Conservation (phyloP, 768 basidiomycete genomes). For the Kwoniella heveanensis region DNA sequence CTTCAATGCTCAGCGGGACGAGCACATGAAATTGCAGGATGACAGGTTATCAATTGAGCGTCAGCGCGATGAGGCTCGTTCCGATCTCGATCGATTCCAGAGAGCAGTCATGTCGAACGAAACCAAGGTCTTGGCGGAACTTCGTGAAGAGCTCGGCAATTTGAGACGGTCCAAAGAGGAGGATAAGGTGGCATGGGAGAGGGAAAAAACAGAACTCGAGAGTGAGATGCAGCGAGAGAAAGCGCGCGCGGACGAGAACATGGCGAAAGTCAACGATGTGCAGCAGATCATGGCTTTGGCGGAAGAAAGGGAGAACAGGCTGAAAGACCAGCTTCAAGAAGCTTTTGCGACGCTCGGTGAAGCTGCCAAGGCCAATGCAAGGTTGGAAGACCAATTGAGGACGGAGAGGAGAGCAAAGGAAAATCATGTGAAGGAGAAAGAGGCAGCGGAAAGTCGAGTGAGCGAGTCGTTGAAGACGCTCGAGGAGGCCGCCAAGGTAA, state of each 20-base stretch:
- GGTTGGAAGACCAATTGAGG: conserved; percentile 1
- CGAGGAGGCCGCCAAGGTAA: conserved; percentile 18
- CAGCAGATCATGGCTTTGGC: background rate
- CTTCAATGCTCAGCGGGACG: background rate
- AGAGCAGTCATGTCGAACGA: conserved; percentile 32
- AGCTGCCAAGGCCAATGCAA: background rate
- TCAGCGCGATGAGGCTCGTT: conserved; percentile 18
- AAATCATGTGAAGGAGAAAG: background rate
- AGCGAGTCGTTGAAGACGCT: conserved; percentile 12
- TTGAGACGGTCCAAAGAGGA: conserved; percentile 16
- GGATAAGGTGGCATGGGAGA: conserved; percentile 16
- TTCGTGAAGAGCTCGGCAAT: conserved; percentile 29
- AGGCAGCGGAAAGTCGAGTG: background rate
- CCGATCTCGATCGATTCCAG: conserved; percentile 30
- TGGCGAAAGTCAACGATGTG: background rate
- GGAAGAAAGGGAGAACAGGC: conserved; percentile 5
- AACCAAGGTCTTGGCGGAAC: conserved; percentile 20
- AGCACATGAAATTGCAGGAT: background rate
- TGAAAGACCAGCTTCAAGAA: conserved; percentile 3
- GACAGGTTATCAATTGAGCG: conserved; percentile 5
- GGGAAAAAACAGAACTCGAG: conserved; percentile 3
- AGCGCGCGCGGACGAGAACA: background rate
- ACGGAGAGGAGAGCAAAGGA: conserved; percentile 13
- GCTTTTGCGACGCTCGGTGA: background rate
- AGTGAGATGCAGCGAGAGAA: background rate